Percentiles rank a stretch among this genome's conserved stretches.
Evolutionary conservation across 805 yeast genomes (phyloP).

Genomic region (Ogataea sp.): DNA sequence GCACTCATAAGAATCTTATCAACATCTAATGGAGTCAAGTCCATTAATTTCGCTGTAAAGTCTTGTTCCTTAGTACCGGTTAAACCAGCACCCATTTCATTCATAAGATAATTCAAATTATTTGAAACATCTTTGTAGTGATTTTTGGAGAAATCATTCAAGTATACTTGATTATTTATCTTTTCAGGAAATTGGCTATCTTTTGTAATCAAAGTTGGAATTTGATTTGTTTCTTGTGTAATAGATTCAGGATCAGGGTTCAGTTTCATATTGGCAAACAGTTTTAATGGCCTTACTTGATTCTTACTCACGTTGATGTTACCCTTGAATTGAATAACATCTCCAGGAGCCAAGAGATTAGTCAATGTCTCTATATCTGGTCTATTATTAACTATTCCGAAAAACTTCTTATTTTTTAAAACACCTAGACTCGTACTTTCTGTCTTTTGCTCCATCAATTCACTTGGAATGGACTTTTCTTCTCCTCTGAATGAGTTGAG

Average conservation of each 20-base stretch:
- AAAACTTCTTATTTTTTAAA: not conserved
- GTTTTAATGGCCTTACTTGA: not conserved
- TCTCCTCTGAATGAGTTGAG: no score
- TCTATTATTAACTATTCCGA: not conserved
- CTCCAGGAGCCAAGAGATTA: not conserved
- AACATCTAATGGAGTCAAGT: not conserved
- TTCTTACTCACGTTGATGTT: not conserved
- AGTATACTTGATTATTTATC: no score
- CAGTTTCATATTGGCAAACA: not conserved
- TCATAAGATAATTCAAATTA: slow-evolving; percentile 9
- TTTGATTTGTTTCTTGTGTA: not conserved
- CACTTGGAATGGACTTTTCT: no score
- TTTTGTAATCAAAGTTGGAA: no score
- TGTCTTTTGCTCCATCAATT: no score
- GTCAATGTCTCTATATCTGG: not conserved
- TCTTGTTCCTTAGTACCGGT: not conserved
- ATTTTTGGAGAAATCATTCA: no score
- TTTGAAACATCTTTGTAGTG: slow-evolving; percentile 7
- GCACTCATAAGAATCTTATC: not conserved
- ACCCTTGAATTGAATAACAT: not conserved
- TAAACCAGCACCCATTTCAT: slow-evolving; percentile 7
- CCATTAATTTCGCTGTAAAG: slow-evolving; percentile 1
- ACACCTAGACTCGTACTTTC: no score
- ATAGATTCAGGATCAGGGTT: not conserved
- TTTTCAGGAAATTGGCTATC: no score